phyloP scores from a whole-genome alignment of 163 green algal genomes.

The Volvox carteri region DNA sequence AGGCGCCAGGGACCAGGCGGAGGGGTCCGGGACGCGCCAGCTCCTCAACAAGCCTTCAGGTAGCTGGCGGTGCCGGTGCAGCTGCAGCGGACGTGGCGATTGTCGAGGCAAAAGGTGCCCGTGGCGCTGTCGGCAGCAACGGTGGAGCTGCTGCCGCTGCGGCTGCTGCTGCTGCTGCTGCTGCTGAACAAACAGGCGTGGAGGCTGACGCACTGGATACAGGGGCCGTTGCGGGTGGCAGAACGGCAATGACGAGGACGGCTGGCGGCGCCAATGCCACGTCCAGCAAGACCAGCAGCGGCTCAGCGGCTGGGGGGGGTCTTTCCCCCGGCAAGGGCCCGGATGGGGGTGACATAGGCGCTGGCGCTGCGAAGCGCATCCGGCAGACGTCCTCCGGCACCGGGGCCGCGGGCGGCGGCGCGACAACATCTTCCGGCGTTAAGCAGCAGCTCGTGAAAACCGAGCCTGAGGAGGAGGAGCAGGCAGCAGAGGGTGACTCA shows the following conservation, averaged over 20 bases:
- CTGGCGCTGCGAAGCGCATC: slow-evolving; percentile 16
- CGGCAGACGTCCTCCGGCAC: not conserved
- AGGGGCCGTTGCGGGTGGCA: not conserved
- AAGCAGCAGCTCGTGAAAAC: slow-evolving; percentile 8
- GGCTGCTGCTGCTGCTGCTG: no score
- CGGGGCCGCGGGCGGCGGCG: not conserved
- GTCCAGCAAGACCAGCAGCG: slow-evolving; percentile 30
- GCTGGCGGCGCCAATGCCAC: slow-evolving; percentile 4
- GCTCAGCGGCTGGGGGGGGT: not conserved
- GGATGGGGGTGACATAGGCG: not conserved
- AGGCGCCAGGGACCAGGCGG: not conserved
- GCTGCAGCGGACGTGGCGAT: not conserved
- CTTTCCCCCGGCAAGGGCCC: not conserved
- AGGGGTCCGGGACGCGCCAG: not conserved
- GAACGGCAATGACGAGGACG: not conserved
- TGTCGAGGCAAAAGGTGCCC: no score
- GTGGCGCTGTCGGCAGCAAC: no score
- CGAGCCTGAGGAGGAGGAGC: slow-evolving; percentile 15
- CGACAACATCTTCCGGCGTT: not conserved
- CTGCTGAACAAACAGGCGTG: not conserved
- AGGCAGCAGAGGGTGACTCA: not conserved
- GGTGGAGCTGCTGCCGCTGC: not conserved
- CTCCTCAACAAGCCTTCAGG: slow-evolving; percentile 7
- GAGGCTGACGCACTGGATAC: not conserved
- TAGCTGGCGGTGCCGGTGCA: not conserved